Base-by-base conservation (phyloP, 2,329 filamentous ascomycete genomes). In the Colletotrichum filicis region DNA sequence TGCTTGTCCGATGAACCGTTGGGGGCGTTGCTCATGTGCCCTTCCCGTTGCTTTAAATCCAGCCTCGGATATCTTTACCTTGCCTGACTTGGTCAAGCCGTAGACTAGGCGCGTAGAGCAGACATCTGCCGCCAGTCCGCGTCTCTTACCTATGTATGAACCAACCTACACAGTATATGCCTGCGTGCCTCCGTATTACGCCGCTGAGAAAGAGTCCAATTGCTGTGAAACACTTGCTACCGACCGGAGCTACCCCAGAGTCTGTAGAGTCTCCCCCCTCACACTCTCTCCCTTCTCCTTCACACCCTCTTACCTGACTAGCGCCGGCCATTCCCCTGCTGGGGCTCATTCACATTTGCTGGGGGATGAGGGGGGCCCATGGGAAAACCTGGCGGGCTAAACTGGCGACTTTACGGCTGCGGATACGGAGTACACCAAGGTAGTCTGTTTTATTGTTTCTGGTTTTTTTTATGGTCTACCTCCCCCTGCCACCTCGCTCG, bases 201-300 rank as follows among this genome's bases (percentile, higher is more conserved):
- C 42, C 42, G 42, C 42, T 49, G 42, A n/a, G 42, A 49, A n/a
- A 22, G 42, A 22, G n/a, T 53, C 32, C 56, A 52, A 42, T 24
- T 42, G 19, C 9, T 19, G 42, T 52, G 42, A 61, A 61, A 32
- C 60, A 22, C 5, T 28, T 11, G 22, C 42, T 4, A 16, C 19
- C 26, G 52, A 46, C 60, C 60, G n/a, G 28, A 26, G 53, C 63
- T 66, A 66, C 63, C 63, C 63, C 63, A 49, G 63, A 58, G n/a
- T 65, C 49, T 35, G 2, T 35, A 35, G 32, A 35, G 32, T 42
- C 37, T 19, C 37, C 12, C 55, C 26, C 42, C 42, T 49, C 19
- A 30, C 42, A 30, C 24, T 35, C 52, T 32, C 53, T 49, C 24
- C 52, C 24, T 64, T 49, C 22, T 55, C 52, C 63, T 58, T 42